phyloP scores from a whole-genome alignment of 768 basidiomycete genomes.

The Auriculariales sp. region DNA sequence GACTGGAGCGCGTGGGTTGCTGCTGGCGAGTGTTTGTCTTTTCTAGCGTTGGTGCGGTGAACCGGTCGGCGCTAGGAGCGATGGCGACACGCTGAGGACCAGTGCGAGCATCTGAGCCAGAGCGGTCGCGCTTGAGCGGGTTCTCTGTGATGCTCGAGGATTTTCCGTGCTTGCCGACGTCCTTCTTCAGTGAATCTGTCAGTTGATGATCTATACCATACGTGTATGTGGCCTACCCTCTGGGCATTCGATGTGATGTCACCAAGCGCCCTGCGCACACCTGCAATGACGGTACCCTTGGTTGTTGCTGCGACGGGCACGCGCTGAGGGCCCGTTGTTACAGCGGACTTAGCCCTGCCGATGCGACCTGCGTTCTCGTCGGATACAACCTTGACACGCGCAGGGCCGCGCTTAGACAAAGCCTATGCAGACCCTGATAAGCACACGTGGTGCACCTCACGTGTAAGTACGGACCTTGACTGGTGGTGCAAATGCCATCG shows the following conservation, averaged over 20 bases:
- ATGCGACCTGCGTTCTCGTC: constrained; percentile 51
- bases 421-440: too few relatives aligned
- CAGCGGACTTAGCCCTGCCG: constrained; percentile 17
- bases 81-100: too few relatives aligned
- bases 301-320: constrained; percentile 48
- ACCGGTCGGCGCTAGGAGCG: constrained; percentile 11
- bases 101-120: constrained; percentile 9
- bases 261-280: background rate
- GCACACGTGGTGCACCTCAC: too few relatives aligned
- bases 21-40: constrained; percentile 12
- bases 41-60: constrained; percentile 13
- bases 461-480: too few relatives aligned
- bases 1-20: background rate
- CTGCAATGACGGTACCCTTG: background rate
- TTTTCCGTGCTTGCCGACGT: constrained; percentile 20
- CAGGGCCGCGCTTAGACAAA: constrained; percentile 26
- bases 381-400: constrained; percentile 45
- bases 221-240: constrained; percentile 24
- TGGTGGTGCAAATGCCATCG: too few relatives aligned
- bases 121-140: constrained; percentile 10
- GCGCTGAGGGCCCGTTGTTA: constrained; percentile 44
- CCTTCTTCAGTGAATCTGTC: constrained; percentile 14
- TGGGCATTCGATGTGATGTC: background rate
- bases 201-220: constrained; percentile 6
- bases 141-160: constrained; percentile 5